A percentile compares a stretch with the other conserved stretches of the same genome.
Conservation (phyloP, 1,284 basidiomycete species). For the Ustilago hordei region DNA sequence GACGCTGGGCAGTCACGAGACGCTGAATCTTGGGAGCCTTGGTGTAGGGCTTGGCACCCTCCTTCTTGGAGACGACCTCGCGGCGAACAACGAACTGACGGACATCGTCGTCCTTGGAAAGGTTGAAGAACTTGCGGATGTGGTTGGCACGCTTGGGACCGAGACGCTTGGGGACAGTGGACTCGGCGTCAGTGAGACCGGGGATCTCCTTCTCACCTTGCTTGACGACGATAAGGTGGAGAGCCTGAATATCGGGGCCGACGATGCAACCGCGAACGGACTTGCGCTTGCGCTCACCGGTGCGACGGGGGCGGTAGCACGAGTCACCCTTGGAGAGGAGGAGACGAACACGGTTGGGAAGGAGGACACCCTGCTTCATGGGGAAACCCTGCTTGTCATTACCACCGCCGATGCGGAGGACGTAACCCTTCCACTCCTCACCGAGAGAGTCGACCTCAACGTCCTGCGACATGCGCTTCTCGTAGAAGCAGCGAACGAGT, state of each 20-base stretch:
- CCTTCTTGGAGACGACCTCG: constrained; percentile 94
- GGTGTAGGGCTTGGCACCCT: constrained; percentile 92
- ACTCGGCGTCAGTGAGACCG: constrained; percentile 84
- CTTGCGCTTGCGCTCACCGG: constrained; percentile 97
- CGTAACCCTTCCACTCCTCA: constrained; percentile 97
- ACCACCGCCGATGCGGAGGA: constrained; percentile 95
- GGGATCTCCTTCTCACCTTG: constrained; percentile 93
- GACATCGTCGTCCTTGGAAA: constrained; percentile 97
- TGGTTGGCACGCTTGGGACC: constrained; percentile 80
- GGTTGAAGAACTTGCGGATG: constrained; percentile 98
- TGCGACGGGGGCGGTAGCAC: constrained; percentile 93
- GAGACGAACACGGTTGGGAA: constrained; percentile 91
- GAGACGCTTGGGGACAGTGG: constrained; percentile 91
- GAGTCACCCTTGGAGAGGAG: constrained; percentile 96
- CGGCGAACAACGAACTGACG: constrained; percentile 87
- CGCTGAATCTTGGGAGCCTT: constrained; percentile 85
- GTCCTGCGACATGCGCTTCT: constrained; percentile 96
- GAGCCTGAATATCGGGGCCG: constrained; percentile 93
- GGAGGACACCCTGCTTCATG: constrained; percentile 99
- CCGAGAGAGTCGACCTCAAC: constrained; percentile 90
- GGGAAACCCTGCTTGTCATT: constrained; percentile 90
- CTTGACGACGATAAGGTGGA: constrained; percentile 95
- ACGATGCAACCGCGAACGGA: constrained; percentile 97
- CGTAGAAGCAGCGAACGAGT: constrained; percentile 90
- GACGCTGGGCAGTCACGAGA: constrained; percentile 87